Base-by-base conservation (phyloP, 2,329 filamentous ascomycete species). In the Ophiostoma pallidulum region DNA sequence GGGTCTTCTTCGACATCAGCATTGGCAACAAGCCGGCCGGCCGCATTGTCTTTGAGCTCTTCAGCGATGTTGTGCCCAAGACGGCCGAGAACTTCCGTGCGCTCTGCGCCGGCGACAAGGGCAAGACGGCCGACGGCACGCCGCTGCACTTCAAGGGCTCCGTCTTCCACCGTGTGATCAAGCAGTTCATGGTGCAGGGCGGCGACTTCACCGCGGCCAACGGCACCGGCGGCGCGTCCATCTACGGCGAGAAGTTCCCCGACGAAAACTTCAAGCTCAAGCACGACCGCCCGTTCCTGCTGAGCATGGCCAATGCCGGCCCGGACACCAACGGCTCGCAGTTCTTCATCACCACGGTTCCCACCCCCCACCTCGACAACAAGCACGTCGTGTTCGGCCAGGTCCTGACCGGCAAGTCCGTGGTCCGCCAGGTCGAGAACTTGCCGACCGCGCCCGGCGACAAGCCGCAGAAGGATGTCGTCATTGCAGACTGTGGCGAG, bases 141-240 rank as follows among this genome's bases (percentile, higher is more conserved):
- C 84, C 84, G 39, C 77, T 98, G 45, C 85, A 87, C 73, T 98
- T 88, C 79, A 96, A 96, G 74, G 85, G 87, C 57, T 94, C 86
- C 52, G 73, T 72, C 58, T 97, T 98, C 75, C 91, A 98, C 73
- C 86, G 91, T 44, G 86, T 98, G 55, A 98, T 98, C 72, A 96
- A 96, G 75, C 79, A 86, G 60, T 98, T 98, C 70, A 97, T 98
- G 91, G 92, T 96, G 61, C 86, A 96, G 71, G 90, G 92, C 62
- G 91, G 92, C 67, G 92, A 97, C 67, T 98, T 98, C 66, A 98
- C 91, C 41, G 82, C 80, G 47, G 88, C 88, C 64, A 91, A 97
- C 64, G 92, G 91, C 56, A 97, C 91, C 22, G 91, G 91, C 55
- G 91, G 91, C 61, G 92, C 97, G 72, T 92, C 86, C 54, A 97